Conservation (phyloP, 805 yeast genomes). For the Spathaspora passalidarum region DNA sequence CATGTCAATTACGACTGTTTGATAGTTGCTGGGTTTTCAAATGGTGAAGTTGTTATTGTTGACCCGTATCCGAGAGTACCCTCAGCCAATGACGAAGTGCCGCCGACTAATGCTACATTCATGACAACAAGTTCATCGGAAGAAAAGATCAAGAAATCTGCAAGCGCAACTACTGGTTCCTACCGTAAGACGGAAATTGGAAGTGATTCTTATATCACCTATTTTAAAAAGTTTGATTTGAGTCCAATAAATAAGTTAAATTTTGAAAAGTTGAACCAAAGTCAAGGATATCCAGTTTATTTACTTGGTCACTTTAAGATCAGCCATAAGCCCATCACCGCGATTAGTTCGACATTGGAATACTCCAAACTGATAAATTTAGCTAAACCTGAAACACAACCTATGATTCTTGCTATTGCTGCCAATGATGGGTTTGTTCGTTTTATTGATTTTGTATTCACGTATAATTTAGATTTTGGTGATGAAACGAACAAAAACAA, state of each 20-base stretch:
- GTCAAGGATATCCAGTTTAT: conserved; percentile 10
- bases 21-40: conserved; percentile 57
- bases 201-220: conserved; percentile 32
- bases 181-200: conserved; percentile 18
- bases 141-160: conserved; percentile 1
- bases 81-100: not conserved
- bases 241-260: conserved; percentile 20
- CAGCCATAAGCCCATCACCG: conserved; percentile 57
- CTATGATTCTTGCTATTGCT: conserved; percentile 46
- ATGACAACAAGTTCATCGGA: conserved; percentile 4
- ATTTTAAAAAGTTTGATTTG: conserved; percentile 34
- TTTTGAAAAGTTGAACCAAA: not conserved
- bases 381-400: conserved; percentile 20
- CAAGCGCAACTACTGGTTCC: conserved; percentile 1
- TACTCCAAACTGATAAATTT: conserved; percentile 8
- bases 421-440: conserved; percentile 65
- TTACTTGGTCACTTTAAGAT: conserved; percentile 59
- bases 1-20: conserved; percentile 39
- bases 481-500: conserved; percentile 15
- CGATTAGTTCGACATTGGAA: conserved; percentile 32
- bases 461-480: conserved; percentile 27
- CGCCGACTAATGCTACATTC: not conserved
- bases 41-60: conserved; percentile 57
- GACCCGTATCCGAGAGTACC: conserved; percentile 26
- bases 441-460: conserved; percentile 47